phyloP scores from a whole-genome alignment of 2,329 filamentous ascomycete species.

The Coleophoma cylindrospora region DNA sequence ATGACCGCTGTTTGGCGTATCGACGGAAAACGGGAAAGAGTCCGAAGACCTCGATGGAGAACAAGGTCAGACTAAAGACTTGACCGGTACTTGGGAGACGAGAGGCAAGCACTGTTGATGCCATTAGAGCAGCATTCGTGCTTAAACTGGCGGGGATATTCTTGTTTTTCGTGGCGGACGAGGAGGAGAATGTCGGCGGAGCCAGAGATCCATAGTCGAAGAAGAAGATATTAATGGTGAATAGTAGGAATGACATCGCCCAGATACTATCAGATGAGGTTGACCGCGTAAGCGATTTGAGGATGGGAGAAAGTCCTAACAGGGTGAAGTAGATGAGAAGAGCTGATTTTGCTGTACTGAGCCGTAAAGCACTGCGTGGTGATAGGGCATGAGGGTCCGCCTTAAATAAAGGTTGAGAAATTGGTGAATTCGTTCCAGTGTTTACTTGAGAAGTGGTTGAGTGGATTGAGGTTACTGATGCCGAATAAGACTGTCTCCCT shows the following conservation, averaged over 20 bases:
- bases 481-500: conserved; percentile 40
- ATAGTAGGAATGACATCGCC: conserved; percentile 90
- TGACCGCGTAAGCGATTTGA: conserved; percentile 92
- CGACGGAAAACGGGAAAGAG: conserved; percentile 96
- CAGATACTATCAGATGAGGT: conserved; percentile 95
- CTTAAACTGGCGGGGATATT: conserved; percentile 59
- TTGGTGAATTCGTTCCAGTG: conserved; percentile 22
- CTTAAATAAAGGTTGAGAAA: conserved; percentile 16
- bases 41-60: conserved; percentile 96
- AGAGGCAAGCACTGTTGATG: conserved; percentile 87
- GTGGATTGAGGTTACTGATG: conserved; percentile 51
- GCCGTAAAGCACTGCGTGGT: conserved; percentile 48
- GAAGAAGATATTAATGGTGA: conserved; percentile 94
- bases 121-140: conserved; percentile 96
- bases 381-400: conserved; percentile 17
- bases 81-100: conserved; percentile 85
- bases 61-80: conserved; percentile 91
- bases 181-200: conserved; percentile 52
- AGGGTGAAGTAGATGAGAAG: conserved; percentile 90
- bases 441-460: conserved; percentile 28
- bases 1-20: conserved; percentile 76
- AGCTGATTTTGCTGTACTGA: conserved; percentile 87
- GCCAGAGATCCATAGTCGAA: conserved; percentile 76
- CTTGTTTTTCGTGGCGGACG: conserved; percentile 35
- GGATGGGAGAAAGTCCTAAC: conserved; percentile 86